Conservation (phyloP, 2,329 filamentous ascomycete species). For the Lachnellula cervina region DNA sequence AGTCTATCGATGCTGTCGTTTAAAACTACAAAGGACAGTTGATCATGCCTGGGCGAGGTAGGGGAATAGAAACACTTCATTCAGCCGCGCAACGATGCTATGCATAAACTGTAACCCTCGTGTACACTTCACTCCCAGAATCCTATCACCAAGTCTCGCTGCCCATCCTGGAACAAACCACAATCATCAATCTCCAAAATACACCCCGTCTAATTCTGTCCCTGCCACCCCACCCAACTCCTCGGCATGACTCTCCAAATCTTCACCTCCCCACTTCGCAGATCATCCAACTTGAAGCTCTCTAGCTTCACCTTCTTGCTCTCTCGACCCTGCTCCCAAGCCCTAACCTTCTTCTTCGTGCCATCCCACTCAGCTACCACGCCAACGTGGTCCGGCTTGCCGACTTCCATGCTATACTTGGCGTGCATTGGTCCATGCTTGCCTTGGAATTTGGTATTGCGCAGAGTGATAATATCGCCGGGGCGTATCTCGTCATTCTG, state of each 20-base stretch:
- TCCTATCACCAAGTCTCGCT: background rate
- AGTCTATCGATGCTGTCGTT: no score
- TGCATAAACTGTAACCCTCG: slow-evolving; percentile 13
- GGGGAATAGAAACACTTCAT: background rate
- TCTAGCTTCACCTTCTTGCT: slow-evolving; percentile 90
- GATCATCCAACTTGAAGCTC: slow-evolving; percentile 88
- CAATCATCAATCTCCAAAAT: background rate
- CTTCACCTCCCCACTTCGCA: slow-evolving; percentile 90
- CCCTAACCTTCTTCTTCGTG: slow-evolving; percentile 93
- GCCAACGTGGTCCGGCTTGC: slow-evolving; percentile 80
- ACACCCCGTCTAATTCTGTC: slow-evolving; percentile 41
- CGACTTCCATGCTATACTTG: slow-evolving; percentile 86
- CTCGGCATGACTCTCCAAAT: slow-evolving; percentile 94
- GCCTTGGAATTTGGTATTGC: slow-evolving; percentile 91
- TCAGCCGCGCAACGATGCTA: slow-evolving; percentile 13
- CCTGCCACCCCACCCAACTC: slow-evolving; percentile 87
- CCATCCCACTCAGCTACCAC: slow-evolving; percentile 97
- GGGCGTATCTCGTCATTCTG: slow-evolving; percentile 90
- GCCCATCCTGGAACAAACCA: background rate
- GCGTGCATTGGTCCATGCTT: slow-evolving; percentile 93
- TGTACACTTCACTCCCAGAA: slow-evolving; percentile 4
- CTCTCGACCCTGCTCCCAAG: slow-evolving; percentile 92
- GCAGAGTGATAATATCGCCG: slow-evolving; percentile 87
- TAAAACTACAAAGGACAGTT: no score
- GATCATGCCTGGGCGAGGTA: no score